Evolutionary conservation across 2,329 filamentous ascomycete species (phyloP), one percentile per base, ranked within the genome.

Genomic region (Cryphonectria carpinicola): DNA sequence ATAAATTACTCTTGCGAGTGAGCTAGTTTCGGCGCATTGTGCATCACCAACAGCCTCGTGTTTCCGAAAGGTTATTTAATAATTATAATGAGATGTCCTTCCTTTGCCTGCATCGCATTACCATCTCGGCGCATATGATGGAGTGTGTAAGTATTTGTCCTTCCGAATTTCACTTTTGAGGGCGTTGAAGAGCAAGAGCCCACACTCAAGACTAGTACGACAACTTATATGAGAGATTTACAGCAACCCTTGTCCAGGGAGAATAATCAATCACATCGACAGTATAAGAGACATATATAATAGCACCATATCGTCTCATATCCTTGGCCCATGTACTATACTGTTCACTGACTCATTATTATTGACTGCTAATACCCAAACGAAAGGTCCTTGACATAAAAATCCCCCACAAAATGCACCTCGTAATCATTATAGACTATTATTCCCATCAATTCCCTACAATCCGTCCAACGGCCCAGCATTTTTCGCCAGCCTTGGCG

Each of bases 401-500:
- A n/a, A 22, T n/a, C 17, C n/a, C 46, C 19, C 46, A 52, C 1
- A 1, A 22, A 10, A 4, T 8, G 22, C 46, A 17, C 19, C 46
- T 22, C 46, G 22, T 52, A 32, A 32, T 4, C 3, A 4, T 32
- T 32, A 10, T 52, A n/a, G 4, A 10, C 46, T 52, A 10, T 11
- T 52, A n/a, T 52, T 52, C 17, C 7, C 46, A 22, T n/a, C 46
- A n/a, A 52, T 6, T 52, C 46, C 46, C 19, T 52, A n/a, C 46
- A 52, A 22, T 6, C 19, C 19, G 17, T 52, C 46, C 46, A 52
- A 22, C 1, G 46, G 46, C 46, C 46, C 46, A 52, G 46, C 46
- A n/a, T 52, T 52, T 52, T n/a, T 52, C 22, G 46, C 46, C 46
- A 52, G 46, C n/a, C 46, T 52, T 19, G 17, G 76, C 0, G 56